Base-by-base conservation (phyloP, 495 filamentous ascomycete genomes). In the Aspergillus leporis region DNA sequence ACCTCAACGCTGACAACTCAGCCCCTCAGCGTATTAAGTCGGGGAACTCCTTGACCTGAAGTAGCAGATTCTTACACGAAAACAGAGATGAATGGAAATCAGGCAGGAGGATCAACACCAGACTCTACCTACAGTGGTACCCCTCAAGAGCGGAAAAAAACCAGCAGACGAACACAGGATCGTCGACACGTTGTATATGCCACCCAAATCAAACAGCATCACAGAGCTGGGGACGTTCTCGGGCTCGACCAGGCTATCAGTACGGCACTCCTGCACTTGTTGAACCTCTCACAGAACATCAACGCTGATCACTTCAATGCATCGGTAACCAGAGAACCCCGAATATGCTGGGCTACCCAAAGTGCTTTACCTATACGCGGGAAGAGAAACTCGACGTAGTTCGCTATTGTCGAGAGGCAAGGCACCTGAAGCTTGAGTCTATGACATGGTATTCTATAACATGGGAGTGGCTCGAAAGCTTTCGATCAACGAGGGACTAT, bases 261-360 rank as follows among this genome's bases (percentile, higher is more conserved):
- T 12, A 10, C 34, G 13, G 28, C 25, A 36, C 30, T 13, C 32
- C 49, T 51, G 25, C 22, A 5, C 25, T 14, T 2, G 16, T n/a
- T 10, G 28, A 52, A 28, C 25, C 50, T 19, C 28, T 52, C 28
- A 52, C 50, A 52, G 28, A 52, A 36, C 23, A 14, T 5, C 50
- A 52, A 36, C 50, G 34, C 30, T 8, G 30, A 5, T 12, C 38
- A 12, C 8, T 52, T 12, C 13, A 30, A 4, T 34, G 50, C 12
- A 34, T 52, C 3, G 50, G 50, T 28, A 52, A 52, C 16, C 16
- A 36, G 38, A 34, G 28, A 34, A 14, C 38, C 2, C 23, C 50
- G 34, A 36, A 21, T 16, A 14, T 22, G 14, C 25, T 52, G n/a
- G 30, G 38, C 18, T 22, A 18, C 10, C 50, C 30, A 21, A 32